Evolutionary conservation across 345 rosid genomes (phyloP).

Genomic region (Arabidopsis thaliana): DNA sequence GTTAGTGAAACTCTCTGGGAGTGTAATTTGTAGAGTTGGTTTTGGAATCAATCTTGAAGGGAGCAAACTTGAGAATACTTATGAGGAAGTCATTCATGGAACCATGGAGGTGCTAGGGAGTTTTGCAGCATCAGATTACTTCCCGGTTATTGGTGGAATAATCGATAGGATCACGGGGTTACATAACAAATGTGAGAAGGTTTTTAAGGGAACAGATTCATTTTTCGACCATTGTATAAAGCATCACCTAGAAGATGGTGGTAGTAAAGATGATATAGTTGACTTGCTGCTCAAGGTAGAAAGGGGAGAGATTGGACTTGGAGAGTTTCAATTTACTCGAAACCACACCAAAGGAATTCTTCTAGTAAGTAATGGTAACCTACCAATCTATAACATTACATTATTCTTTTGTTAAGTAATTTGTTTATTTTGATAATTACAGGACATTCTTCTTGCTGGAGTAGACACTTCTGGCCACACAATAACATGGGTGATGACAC

Average conservation of each 20-base stretch:
- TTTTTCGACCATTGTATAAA: conserved; percentile 50
- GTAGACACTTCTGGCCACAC: no score
- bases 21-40: conserved; percentile 41
- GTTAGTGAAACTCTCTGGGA: conserved; percentile 28
- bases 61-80: conserved; percentile 43
- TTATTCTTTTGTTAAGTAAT: no score
- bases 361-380: conserved; percentile 35
- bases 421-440: no score
- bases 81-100: conserved; percentile 42
- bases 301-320: conserved; percentile 33
- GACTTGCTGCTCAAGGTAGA: conserved; percentile 50
- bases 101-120: conserved; percentile 34
- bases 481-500: conserved; percentile 11
- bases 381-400: no score
- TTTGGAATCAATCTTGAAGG: conserved; percentile 47
- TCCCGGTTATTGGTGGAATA: conserved; percentile 49
- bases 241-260: conserved; percentile 46
- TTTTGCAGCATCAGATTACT: conserved; percentile 46
- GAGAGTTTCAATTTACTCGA: conserved; percentile 39
- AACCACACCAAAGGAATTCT: conserved; percentile 56
- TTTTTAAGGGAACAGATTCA: conserved; percentile 46
- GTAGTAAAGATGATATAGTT: conserved; percentile 47
- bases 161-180: conserved; percentile 48
- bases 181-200: conserved; percentile 32
- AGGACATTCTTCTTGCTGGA: no score